Base-by-base conservation (phyloP, 2,329 filamentous ascomycete species). In the Magnaporthiopsis incrustans region DNA sequence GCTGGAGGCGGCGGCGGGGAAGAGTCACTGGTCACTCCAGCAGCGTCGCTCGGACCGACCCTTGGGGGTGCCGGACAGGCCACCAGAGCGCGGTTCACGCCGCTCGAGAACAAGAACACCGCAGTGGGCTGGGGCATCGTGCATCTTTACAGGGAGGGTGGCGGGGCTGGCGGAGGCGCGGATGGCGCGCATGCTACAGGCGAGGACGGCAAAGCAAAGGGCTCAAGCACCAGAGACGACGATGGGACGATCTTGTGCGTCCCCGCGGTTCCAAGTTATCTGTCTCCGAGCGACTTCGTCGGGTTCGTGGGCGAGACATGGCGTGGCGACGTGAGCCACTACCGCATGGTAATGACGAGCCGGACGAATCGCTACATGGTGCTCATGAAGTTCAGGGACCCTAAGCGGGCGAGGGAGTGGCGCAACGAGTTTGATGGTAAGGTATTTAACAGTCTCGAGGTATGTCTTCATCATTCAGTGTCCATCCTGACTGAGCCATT, bases 361-460 rank as follows among this genome's bases (percentile, higher is more conserved):
- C 84, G 88, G 67, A 88, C 92, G 74, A 97, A 96, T 75, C 86
- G 93, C 67, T 98, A 98, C 77, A 90, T 99, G 81, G 94, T 96
- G 32, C 81, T 99, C 66, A 90, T 99, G 85, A 97, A 97, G 77
- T 97, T 98, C 73, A 85, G 91, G 60, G 87, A 89, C 68, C 84
- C 85, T 35, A 85, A 84, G 70, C 86, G 85, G 67, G 95, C 95
- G 18, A 86, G 82, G 70, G 83, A 87, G 62, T 99, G 94, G 89
- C 88, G 90, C 71, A 86, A 82, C 66, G 89, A 91, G 69, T 97
- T 94, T 82, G 95, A 98, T 75, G 95, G 95, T 25, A 95, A 91
- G 73, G 85, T 94, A 0, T 98, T 98, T 73, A 97, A 96, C 71
- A 89, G 86, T 66, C 91, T 96, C 82, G 92, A 96, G 82, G 91